Percentiles rank a stretch among this genome's conserved stretches.
Conservation (phyloP, 164 flowering plant genomes). For the Tinospora cordifolia region DNA sequence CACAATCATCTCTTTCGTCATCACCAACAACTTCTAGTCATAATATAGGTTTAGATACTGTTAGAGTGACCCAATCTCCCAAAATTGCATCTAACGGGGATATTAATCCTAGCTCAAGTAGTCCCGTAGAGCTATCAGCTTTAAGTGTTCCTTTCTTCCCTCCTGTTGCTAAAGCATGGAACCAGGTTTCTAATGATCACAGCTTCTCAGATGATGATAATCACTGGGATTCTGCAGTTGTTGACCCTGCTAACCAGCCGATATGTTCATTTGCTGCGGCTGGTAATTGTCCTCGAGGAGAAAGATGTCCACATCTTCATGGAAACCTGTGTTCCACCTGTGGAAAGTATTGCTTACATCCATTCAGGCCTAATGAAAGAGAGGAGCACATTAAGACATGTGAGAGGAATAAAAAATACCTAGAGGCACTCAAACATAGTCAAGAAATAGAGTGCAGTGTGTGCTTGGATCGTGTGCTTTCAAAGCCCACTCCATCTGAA, state of each 20-base stretch:
- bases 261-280: constrained; percentile 92
- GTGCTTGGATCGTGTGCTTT: constrained; percentile 84
- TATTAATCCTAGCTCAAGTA: constrained; percentile 8
- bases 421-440: constrained; percentile 69
- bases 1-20: constrained; percentile 35
- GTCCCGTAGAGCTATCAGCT: constrained; percentile 28
- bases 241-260: constrained; percentile 38
- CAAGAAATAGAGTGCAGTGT: constrained; percentile 97
- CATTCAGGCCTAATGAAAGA: constrained; percentile 70
- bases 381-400: constrained; percentile 67
- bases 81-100: constrained; percentile 13
- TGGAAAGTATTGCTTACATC: constrained; percentile 81
- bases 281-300: constrained; percentile 86
- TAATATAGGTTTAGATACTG: constrained; percentile 21
- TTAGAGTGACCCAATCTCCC: constrained; percentile 20
- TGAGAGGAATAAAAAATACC: constrained; percentile 58
- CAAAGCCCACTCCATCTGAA: constrained; percentile 75
- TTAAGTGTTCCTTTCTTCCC: constrained; percentile 27
- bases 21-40: constrained; percentile 36
- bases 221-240: constrained; percentile 18
- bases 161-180: constrained; percentile 37
- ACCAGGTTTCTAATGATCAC: constrained; percentile 20
- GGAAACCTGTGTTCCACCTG: constrained; percentile 77
- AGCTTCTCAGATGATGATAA: constrained; percentile 23
- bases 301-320: constrained; percentile 77